Percentiles rank a stretch among this genome's conserved stretches.
These are phyloP conservation scores for Aspergillus affinis DNA, from an alignment of 495 filamentous ascomycete genomes.

Conservation along the genomic window DNA sequence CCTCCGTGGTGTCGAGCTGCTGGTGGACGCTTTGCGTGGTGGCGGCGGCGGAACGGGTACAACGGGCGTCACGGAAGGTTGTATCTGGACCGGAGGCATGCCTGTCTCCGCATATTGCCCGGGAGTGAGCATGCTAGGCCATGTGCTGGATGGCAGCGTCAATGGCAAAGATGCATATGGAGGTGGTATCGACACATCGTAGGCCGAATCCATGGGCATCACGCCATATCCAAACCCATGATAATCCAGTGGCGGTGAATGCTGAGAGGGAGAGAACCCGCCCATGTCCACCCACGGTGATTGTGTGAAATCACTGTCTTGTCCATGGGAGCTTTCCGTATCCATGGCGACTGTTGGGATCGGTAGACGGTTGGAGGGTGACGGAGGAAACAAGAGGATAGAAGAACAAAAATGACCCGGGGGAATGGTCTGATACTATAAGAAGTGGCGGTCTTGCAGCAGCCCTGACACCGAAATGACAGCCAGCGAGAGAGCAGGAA, in stretches of 20 bases:
- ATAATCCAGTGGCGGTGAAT: constrained; percentile 47
- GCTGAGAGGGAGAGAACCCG: constrained; percentile 42
- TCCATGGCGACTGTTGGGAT: constrained; percentile 32
- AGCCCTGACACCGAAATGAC: neutral
- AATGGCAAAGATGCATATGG: constrained; percentile 56
- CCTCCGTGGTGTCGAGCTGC: constrained; percentile 69
- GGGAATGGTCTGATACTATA: constrained; percentile 4
- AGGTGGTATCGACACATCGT: constrained; percentile 47
- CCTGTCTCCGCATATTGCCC: constrained; percentile 29
- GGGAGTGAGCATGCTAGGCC: constrained; percentile 67
- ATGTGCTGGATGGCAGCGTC: constrained; percentile 64
- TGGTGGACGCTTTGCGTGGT: constrained; percentile 50
- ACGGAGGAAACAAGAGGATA: constrained; percentile 13
- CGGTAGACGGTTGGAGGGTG: constrained; percentile 22
- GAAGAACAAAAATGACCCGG: constrained; percentile 1
- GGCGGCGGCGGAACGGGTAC: constrained; percentile 43
- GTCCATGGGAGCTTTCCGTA: constrained; percentile 43
- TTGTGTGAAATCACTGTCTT: constrained; percentile 49
- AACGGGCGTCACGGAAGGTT: constrained; percentile 50
- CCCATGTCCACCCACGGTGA: constrained; percentile 55
- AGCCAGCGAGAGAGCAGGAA: neutral
- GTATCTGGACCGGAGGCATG: constrained; percentile 54
- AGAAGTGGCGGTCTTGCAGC: neutral
- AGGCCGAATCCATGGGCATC: constrained; percentile 40
- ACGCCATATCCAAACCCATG: constrained; percentile 43